phyloP scores from a whole-genome alignment of 2,329 filamentous ascomycete genomes.

The Colletotrichum endophyticum region DNA sequence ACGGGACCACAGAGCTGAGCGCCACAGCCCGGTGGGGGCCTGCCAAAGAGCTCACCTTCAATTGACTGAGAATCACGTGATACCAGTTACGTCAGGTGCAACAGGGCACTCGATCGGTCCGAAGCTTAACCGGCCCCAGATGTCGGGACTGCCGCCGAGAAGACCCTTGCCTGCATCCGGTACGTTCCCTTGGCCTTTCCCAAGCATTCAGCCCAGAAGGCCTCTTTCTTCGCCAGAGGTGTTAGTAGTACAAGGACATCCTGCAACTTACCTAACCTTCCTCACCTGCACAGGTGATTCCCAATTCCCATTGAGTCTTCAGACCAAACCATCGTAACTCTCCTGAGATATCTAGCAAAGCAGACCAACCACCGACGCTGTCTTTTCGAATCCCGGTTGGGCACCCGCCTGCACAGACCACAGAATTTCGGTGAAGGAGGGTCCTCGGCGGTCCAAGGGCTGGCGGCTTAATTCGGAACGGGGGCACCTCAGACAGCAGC shows the following conservation, averaged over 20 bases:
- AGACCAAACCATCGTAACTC: neutral
- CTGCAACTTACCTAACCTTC: neutral
- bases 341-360: neutral
- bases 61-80: slow-evolving; percentile 5
- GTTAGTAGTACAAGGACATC: neutral
- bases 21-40: slow-evolving; percentile 7
- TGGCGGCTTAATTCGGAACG: slow-evolving; percentile 21
- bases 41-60: neutral
- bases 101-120: neutral
- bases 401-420: slow-evolving; percentile 5
- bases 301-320: neutral
- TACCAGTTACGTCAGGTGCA: neutral
- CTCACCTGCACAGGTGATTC: neutral
- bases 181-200: slow-evolving; percentile 5
- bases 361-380: neutral
- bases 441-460: neutral
- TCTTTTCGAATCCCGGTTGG: neutral
- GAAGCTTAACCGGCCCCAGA: slow-evolving; percentile 10
- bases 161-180: slow-evolving; percentile 17
- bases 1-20: neutral
- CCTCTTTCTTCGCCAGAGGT: neutral
- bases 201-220: neutral
- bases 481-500: slow-evolving; percentile 12
- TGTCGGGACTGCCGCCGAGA: neutral
- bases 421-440: neutral